Percentiles rank a stretch among this genome's conserved stretches.
phyloP scores from a whole-genome alignment of 176 grass and related monocot genomes.

The Metroxylon sagu region DNA sequence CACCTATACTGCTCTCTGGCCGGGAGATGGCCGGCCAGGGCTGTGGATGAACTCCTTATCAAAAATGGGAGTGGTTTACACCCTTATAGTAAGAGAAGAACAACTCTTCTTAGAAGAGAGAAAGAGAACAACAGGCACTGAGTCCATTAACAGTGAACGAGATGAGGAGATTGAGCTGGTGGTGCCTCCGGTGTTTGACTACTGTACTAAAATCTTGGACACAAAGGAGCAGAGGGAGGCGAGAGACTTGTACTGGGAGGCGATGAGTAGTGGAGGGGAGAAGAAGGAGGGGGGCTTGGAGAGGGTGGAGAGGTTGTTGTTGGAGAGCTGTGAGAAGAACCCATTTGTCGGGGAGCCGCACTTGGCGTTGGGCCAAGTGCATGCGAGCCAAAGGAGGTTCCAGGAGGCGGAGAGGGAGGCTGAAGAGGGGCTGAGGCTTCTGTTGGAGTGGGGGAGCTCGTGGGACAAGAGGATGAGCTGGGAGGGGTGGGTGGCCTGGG shows the following conservation, averaged over 20 bases:
- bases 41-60: conserved; percentile 70
- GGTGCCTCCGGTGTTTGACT: conserved; percentile 53
- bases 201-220: conserved; percentile 48
- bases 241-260: conserved; percentile 70
- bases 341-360: conserved; percentile 65
- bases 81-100: conserved; percentile 43
- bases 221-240: conserved; percentile 37
- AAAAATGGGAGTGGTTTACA: conserved; percentile 41
- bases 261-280: conserved; percentile 13
- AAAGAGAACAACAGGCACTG: not conserved
- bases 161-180: conserved; percentile 35
- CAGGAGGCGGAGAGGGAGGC: conserved; percentile 34
- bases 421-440: conserved; percentile 34
- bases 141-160: not conserved
- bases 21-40: conserved; percentile 45
- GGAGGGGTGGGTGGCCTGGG: conserved; percentile 85
- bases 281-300: not conserved
- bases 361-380: conserved; percentile 55
- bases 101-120: conserved; percentile 21
- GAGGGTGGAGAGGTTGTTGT: conserved; percentile 29
- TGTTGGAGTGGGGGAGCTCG: conserved; percentile 71
- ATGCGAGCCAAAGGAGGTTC: conserved; percentile 35
- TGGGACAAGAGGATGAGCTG: conserved; percentile 90
- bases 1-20: conserved; percentile 54
- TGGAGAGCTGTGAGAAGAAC: conserved; percentile 39